phyloP scores from a whole-genome alignment of 805 yeast genomes.

The Kazachstania martiniae region DNA sequence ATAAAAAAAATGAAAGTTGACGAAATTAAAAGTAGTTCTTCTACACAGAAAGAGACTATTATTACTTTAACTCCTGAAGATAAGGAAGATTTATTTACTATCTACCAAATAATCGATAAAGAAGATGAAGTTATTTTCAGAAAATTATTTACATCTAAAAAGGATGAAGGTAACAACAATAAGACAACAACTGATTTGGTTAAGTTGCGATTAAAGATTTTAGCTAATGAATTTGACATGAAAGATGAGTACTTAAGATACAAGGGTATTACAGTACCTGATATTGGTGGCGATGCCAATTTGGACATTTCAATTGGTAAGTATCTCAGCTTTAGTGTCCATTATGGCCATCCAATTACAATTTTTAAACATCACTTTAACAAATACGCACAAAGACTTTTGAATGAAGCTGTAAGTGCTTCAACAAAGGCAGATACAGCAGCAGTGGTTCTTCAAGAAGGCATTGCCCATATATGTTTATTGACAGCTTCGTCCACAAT shows the following conservation, averaged over 20 bases:
- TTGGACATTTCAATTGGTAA: slow-evolving; percentile 75
- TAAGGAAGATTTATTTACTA: slow-evolving; percentile 81
- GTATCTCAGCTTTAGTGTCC: slow-evolving; percentile 78
- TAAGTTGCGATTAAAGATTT: slow-evolving; percentile 48
- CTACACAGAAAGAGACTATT: slow-evolving; percentile 10
- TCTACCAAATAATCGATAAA: slow-evolving; percentile 67
- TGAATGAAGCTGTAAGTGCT: slow-evolving; percentile 62
- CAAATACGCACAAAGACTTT: slow-evolving; percentile 47
- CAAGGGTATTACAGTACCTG: slow-evolving; percentile 53
- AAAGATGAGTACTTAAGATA: slow-evolving; percentile 65
- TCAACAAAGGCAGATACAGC: slow-evolving; percentile 83
- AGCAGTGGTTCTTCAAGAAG: slow-evolving; percentile 88
- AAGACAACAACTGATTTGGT: slow-evolving; percentile 46
- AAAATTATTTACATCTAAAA: slow-evolving; percentile 50
- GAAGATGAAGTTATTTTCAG: slow-evolving; percentile 64
- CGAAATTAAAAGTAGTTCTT: slow-evolving; percentile 7
- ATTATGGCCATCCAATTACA: slow-evolving; percentile 55
- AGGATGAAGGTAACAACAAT: slow-evolving; percentile 55
- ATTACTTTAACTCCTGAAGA: slow-evolving; percentile 70
- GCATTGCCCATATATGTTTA: slow-evolving; percentile 83
- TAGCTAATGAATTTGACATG: slow-evolving; percentile 67
- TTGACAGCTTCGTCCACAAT: slow-evolving; percentile 84
- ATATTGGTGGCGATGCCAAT: slow-evolving; percentile 35
- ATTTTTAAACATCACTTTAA: slow-evolving; percentile 75
- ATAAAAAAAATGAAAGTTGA: slow-evolving; percentile 15